Percentiles rank a stretch among this genome's conserved stretches.
Evolutionary conservation across 2,329 filamentous ascomycete genomes (phyloP).

Genomic region (Claviceps spartinae): DNA sequence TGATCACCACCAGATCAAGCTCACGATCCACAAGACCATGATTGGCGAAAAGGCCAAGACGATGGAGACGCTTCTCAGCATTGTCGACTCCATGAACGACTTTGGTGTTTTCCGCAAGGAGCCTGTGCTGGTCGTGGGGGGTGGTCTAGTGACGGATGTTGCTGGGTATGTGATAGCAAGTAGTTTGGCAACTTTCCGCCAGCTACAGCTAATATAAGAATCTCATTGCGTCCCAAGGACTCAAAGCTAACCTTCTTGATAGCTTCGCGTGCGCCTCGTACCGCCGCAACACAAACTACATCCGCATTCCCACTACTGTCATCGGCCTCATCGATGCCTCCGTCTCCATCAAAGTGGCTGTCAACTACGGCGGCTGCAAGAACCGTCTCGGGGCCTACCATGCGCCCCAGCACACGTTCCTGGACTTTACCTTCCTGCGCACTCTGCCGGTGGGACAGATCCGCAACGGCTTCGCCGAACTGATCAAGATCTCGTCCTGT

Average conservation of each 20-base stretch:
- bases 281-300: slow-evolving; percentile 59
- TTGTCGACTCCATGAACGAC: slow-evolving; percentile 61
- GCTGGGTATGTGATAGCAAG: slow-evolving; percentile 42
- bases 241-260: background rate
- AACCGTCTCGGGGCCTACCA: slow-evolving; percentile 63
- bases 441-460: slow-evolving; percentile 55
- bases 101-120: slow-evolving; percentile 60
- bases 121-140: slow-evolving; percentile 52
- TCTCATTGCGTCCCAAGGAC: too few species aligned
- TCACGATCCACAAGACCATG: slow-evolving; percentile 58
- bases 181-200: background rate
- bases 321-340: slow-evolving; percentile 65
- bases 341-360: slow-evolving; percentile 65
- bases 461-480: slow-evolving; percentile 59
- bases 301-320: slow-evolving; percentile 60
- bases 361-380: slow-evolving; percentile 66
- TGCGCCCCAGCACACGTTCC: slow-evolving; percentile 57
- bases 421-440: slow-evolving; percentile 60
- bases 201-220: too few species aligned
- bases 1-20: slow-evolving; percentile 44
- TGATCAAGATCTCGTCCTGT: slow-evolving; percentile 65
- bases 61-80: slow-evolving; percentile 53
- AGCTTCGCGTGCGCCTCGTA: slow-evolving; percentile 60
- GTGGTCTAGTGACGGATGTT: slow-evolving; percentile 59
- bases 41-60: slow-evolving; percentile 66